Evolutionary conservation across 2,329 filamentous ascomycete genomes (phyloP), one percentile per base, ranked within the genome.

Genomic region (Cladophialophora exuberans): DNA sequence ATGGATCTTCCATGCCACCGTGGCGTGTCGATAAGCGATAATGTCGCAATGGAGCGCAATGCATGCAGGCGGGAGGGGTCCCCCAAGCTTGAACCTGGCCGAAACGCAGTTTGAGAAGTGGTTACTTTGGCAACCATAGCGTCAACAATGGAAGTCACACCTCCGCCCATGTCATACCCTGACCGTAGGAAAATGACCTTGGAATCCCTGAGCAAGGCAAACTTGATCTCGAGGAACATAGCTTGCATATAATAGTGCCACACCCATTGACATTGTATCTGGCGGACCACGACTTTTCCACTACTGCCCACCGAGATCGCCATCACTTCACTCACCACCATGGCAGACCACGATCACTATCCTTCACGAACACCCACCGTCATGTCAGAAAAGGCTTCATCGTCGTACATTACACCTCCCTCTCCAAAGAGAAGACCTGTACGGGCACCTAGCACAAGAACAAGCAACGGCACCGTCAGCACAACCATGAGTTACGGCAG

Each of bases 381-480:
- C 42, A 57, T 65, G 54, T 65, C 62, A 17, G 63, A 65, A 41
- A 65, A 65, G 41, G 42, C 33, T 28, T 30, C 53, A 17, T 58
- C 51, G 31, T 62, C 61, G 46, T 60, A 61, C 59, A 62, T 61
- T 41, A 55, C 35, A 33, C 54, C 52, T 35, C 38, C 57, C 10
- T 73, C 72, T 28, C 73, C 75, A 25, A 71, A 68, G 60, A 70
- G 75, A 63, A 76, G 67, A 59, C 79, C 79, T 56, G 72, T 73
- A 52, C 76, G 81, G 65, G 78, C 76, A 45, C 76, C 83, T 54
- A 63, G 62, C 51, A 77, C 82, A 60, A 81, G 90, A 70, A 87
- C 88, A 63, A 96, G 90, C 78, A 90, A 96, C 74, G 90, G 90
- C 70, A 96, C 90, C 61, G 87, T 91, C 72, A 93, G 88, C 81